Evolutionary conservation across 805 yeast species (phyloP).

Genomic region (Myxozyma geophila): DNA sequence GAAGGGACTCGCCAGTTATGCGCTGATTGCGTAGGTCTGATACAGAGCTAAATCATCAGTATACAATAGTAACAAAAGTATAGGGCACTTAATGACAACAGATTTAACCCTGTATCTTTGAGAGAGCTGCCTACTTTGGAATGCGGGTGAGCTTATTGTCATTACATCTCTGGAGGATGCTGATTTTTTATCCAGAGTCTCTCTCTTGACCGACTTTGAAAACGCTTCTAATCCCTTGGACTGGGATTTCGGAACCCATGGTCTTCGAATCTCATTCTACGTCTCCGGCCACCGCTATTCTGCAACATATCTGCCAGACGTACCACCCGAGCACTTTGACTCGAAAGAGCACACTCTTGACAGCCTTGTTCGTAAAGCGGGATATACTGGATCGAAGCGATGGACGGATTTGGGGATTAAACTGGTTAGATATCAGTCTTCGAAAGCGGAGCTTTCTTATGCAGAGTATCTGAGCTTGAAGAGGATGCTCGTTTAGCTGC

Average conservation of each 20-base stretch:
- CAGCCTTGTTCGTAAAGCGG: conserved; percentile 77
- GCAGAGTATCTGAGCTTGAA: conserved; percentile 19
- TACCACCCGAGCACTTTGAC: conserved; percentile 89
- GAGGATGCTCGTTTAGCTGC: not conserved
- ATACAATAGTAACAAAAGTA: conserved; percentile 25
- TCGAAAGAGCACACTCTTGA: conserved; percentile 68
- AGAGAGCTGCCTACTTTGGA: conserved; percentile 59
- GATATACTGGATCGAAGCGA: conserved; percentile 46
- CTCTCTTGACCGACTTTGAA: conserved; percentile 65
- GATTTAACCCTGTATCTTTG: conserved; percentile 68
- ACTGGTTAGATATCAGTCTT: conserved; percentile 62
- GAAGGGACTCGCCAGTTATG: conserved; percentile 63
- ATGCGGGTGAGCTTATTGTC: conserved; percentile 48
- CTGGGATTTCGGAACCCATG: conserved; percentile 86
- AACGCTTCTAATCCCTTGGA: conserved; percentile 58
- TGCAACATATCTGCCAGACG: conserved; percentile 90
- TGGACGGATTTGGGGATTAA: conserved; percentile 48
- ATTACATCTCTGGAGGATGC: not conserved
- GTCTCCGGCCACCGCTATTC: conserved; percentile 47
- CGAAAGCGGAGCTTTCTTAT: conserved; percentile 45
- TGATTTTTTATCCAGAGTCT: conserved; percentile 50
- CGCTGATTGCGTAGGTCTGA: conserved; percentile 55
- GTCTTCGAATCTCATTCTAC: conserved; percentile 65
- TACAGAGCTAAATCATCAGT: not conserved
- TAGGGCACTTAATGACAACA: conserved; percentile 73